phyloP scores from a whole-genome alignment of 2,329 filamentous ascomycete genomes.

The Apiospora malaysiana region DNA sequence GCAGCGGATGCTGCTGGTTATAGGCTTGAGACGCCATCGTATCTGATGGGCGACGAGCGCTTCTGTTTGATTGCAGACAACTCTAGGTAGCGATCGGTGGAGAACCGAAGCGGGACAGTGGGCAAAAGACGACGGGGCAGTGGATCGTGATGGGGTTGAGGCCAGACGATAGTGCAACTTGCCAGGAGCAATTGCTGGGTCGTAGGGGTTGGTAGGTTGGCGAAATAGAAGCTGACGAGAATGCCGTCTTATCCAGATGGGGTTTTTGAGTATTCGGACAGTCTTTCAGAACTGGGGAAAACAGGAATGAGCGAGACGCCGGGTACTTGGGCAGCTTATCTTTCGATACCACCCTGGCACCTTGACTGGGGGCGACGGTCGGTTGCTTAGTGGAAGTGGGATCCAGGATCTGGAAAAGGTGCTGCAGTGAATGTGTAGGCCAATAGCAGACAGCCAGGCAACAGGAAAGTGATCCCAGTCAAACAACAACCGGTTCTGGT shows the following conservation, averaged over 20 bases:
- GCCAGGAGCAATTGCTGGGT: constrained; percentile 9
- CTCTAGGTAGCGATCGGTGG: constrained; percentile 32
- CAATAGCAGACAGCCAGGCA: not conserved
- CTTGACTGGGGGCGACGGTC: constrained; percentile 1
- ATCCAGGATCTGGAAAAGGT: not conserved
- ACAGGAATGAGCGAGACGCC: constrained; percentile 1
- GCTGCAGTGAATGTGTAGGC: constrained; percentile 5
- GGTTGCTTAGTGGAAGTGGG: not conserved
- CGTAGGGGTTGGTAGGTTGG: not conserved
- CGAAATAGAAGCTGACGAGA: not conserved
- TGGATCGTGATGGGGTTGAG: constrained; percentile 6
- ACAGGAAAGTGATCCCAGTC: constrained; percentile 11
- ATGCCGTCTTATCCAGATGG: constrained; percentile 12
- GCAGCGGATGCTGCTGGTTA: constrained; percentile 36
- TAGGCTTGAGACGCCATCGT: constrained; percentile 41
- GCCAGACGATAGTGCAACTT: constrained; percentile 19
- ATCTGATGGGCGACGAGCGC: constrained; percentile 29
- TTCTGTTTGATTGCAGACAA: constrained; percentile 35
- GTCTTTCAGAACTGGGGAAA: constrained; percentile 5
- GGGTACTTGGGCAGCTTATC: constrained; percentile 13
- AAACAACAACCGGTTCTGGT: constrained; percentile 11
- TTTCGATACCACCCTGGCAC: constrained; percentile 9
- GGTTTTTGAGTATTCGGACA: not conserved
- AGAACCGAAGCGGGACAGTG: constrained; percentile 24
- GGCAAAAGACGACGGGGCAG: constrained; percentile 16